Percentiles rank a stretch among this genome's conserved stretches.
Conservation (phyloP, 495 filamentous ascomycete genomes). For the Xylaria sp. region DNA sequence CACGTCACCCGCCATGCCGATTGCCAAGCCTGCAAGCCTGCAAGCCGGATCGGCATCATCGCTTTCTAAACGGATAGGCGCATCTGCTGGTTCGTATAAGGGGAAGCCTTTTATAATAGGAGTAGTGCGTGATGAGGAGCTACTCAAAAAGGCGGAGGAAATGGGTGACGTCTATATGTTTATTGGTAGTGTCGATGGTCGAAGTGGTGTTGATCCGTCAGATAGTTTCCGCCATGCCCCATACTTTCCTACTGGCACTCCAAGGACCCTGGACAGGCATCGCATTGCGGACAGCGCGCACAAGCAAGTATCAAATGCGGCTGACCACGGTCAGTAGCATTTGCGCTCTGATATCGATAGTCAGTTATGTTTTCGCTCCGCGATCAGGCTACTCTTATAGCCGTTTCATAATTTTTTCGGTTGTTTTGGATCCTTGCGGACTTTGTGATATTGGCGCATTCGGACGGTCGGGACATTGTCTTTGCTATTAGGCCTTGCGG, state of each 20-base stretch:
- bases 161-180: constrained; percentile 55
- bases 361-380: neutral
- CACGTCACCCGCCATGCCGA: constrained; percentile 32
- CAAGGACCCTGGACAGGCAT: constrained; percentile 51
- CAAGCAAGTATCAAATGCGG: constrained; percentile 26
- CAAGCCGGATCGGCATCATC: constrained; percentile 31
- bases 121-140: constrained; percentile 47
- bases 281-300: constrained; percentile 30
- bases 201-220: constrained; percentile 47
- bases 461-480: neutral
- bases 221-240: constrained; percentile 47
- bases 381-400: neutral
- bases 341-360: neutral
- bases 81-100: constrained; percentile 52
- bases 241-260: constrained; percentile 40
- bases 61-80: constrained; percentile 19
- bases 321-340: neutral
- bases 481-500: neutral
- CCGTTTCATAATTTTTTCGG: neutral
- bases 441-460: neutral
- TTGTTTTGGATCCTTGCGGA: neutral
- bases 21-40: constrained; percentile 31
- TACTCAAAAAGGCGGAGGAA: constrained; percentile 52
- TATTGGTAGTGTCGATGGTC: constrained; percentile 54
- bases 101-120: constrained; percentile 46